phyloP scores from a whole-genome alignment of 2,329 filamentous ascomycete genomes.

The Sporothrix euskadiensis region DNA sequence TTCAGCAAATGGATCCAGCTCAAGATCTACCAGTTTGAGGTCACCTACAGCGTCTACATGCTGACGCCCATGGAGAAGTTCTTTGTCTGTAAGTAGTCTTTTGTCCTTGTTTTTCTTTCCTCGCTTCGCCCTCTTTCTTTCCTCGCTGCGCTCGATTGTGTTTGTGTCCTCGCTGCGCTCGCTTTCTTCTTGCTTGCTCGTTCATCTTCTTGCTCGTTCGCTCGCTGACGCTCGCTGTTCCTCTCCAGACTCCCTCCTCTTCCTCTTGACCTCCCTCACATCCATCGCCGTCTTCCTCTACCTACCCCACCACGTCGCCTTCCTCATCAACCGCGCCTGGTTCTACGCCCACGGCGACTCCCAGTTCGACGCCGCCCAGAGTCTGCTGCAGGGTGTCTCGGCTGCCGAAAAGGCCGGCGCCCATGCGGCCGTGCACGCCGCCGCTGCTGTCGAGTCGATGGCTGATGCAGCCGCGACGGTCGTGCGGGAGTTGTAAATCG shows the following conservation, averaged over 20 bases:
- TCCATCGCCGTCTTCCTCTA: constrained; percentile 86
- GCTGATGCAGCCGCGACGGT: constrained; percentile 35
- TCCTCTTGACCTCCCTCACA: constrained; percentile 84
- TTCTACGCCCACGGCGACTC: constrained; percentile 92
- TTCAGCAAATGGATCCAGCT: constrained; percentile 84
- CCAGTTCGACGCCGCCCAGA: constrained; percentile 44
- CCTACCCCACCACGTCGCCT: constrained; percentile 84
- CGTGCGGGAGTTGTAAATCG: constrained; percentile 43
- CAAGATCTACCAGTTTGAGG: constrained; percentile 98
- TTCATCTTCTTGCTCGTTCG: background rate
- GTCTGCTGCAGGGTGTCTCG: constrained; percentile 41
- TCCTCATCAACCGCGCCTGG: constrained; percentile 80
- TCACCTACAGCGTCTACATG: constrained; percentile 96
- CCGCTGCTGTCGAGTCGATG: constrained; percentile 37
- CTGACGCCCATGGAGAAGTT: constrained; percentile 94
- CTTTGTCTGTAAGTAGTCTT: constrained; percentile 72
- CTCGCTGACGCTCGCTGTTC: constrained; percentile 3
- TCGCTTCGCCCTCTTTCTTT: constrained; percentile 39
- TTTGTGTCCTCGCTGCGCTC: background rate
- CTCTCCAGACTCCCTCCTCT: constrained; percentile 78
- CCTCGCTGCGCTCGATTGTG: background rate
- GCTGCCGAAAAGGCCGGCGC: constrained; percentile 43
- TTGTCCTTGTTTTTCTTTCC: no score
- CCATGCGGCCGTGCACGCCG: constrained; percentile 42
- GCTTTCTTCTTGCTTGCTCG: background rate